Evolutionary conservation across 2,329 filamentous ascomycete species (phyloP).

Genomic region (Epichloe brachyelytri): DNA sequence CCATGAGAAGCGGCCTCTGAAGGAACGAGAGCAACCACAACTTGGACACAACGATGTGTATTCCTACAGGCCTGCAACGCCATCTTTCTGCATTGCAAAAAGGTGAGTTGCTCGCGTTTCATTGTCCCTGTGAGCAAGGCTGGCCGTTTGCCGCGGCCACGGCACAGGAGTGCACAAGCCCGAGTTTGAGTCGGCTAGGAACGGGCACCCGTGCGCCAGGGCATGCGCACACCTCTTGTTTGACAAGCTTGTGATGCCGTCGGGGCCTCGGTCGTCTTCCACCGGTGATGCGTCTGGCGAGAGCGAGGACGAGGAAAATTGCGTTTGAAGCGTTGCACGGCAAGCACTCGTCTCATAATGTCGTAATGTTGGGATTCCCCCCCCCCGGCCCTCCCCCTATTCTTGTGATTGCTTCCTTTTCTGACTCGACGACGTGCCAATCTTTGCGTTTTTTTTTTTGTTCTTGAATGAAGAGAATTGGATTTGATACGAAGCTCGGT

Average conservation of each 20-base stretch:
- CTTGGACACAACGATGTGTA: not conserved
- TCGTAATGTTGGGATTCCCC: not conserved
- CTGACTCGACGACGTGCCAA: not conserved
- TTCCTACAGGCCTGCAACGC: not conserved
- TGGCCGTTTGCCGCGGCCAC: conserved; percentile 12
- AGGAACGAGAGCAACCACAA: no score
- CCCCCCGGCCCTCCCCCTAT: no score
- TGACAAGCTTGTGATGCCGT: conserved; percentile 9
- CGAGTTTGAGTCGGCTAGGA: conserved; percentile 16
- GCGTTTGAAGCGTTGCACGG: not conserved
- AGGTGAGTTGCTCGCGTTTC: no score
- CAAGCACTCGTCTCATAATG: conserved; percentile 2
- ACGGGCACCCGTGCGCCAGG: conserved; percentile 14
- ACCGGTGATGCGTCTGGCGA: not conserved
- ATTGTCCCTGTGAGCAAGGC: conserved; percentile 11
- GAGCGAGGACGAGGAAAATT: not conserved
- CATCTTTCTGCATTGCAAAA: not conserved
- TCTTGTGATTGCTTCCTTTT: not conserved
- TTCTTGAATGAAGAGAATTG: not conserved
- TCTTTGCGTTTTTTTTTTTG: not conserved
- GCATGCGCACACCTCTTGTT: conserved; percentile 18
- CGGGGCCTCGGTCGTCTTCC: not conserved
- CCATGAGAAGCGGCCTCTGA: no score
- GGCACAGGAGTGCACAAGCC: conserved; percentile 14
- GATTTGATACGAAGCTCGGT: not conserved